Conservation (phyloP, 768 basidiomycete genomes). For the Tulasnella sp. region DNA sequence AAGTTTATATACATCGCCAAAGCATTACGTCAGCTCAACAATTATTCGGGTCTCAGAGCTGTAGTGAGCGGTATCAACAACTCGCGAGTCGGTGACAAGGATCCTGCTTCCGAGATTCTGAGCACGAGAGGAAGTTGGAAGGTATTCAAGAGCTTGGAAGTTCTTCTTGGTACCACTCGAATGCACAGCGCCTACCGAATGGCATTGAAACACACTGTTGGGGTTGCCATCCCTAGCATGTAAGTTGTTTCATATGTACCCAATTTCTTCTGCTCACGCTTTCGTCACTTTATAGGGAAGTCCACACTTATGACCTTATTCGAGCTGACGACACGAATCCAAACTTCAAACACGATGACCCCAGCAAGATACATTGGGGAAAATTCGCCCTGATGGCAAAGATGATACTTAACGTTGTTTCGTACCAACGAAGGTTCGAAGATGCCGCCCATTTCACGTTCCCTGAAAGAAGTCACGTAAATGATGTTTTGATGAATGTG, state of each 20-base stretch:
- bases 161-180: conserved; percentile 66
- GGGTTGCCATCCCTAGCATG: conserved; percentile 70
- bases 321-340: conserved; percentile 75
- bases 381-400: conserved; percentile 89
- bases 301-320: conserved; percentile 81
- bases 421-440: conserved; percentile 66
- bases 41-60: conserved; percentile 86
- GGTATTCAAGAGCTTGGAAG: conserved; percentile 68
- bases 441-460: conserved; percentile 45
- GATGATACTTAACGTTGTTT: conserved; percentile 62
- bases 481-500: conserved; percentile 39
- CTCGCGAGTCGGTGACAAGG: conserved; percentile 50
- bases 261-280: not conserved
- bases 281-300: conserved; percentile 46
- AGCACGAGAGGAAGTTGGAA: conserved; percentile 58
- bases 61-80: conserved; percentile 86
- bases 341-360: conserved; percentile 52
- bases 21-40: conserved; percentile 68
- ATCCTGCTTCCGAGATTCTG: conserved; percentile 63
- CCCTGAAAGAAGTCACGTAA: conserved; percentile 40
- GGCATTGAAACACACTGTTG: conserved; percentile 72
- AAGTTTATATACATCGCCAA: conserved; percentile 78
- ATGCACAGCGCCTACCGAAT: conserved; percentile 86
- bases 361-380: conserved; percentile 79
- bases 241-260: conserved; percentile 21